Conservation (phyloP, 2,329 filamentous ascomycete species). For the Fusarium algeriense region DNA sequence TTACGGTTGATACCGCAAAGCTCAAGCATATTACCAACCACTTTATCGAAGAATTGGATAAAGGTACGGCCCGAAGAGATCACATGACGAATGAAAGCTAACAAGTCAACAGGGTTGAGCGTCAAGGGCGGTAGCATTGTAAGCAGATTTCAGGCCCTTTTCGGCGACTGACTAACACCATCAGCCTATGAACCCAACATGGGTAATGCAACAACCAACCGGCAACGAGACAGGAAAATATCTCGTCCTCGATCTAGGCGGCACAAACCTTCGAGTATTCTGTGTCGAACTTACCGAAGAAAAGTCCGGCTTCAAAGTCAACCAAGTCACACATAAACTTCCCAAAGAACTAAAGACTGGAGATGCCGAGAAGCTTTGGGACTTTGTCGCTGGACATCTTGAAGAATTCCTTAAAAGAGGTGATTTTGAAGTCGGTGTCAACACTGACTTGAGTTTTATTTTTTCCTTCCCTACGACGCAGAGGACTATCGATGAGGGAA, state of each 20-base stretch:
- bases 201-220: constrained; percentile 14
- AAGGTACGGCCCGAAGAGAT: not conserved
- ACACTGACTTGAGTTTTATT: constrained; percentile 74
- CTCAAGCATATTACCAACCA: constrained; percentile 15
- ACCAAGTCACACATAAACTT: not conserved
- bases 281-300: not conserved
- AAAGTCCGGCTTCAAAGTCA: not conserved
- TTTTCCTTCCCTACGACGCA: constrained; percentile 96
- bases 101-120: not conserved
- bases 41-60: constrained; percentile 6
- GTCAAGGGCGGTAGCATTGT: constrained; percentile 1
- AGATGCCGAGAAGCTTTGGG: constrained; percentile 1
- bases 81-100: not conserved
- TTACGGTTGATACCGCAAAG: constrained; percentile 8
- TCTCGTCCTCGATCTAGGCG: not conserved
- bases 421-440: not conserved
- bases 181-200: constrained; percentile 22
- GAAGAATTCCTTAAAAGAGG: not conserved
- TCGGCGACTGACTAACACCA: not conserved
- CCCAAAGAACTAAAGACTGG: not conserved
- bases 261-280: constrained; percentile 9
- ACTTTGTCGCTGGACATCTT: not conserved
- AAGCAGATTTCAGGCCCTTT: not conserved
- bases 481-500: constrained; percentile 90
- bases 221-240: constrained; percentile 12